These are phyloP conservation scores for Panellus pusillus DNA, from an alignment of 768 basidiomycete genomes.

Conservation along the genomic window DNA sequence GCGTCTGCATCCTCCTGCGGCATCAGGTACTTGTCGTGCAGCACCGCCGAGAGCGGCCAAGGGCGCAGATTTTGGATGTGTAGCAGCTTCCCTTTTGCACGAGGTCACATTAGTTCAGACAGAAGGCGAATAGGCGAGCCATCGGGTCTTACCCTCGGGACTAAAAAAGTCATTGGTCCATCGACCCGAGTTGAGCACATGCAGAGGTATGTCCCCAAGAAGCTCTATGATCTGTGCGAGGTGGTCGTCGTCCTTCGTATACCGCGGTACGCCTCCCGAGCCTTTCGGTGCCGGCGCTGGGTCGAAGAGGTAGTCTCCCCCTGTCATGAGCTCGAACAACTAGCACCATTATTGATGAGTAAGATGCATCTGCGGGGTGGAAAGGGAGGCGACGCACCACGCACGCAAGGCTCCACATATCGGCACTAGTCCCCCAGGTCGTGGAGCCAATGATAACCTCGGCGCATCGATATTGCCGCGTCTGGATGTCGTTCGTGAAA, in stretches of 20 bases:
- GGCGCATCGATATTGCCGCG: conserved; percentile 94
- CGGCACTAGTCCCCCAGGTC: conserved; percentile 90
- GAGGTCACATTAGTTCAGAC: not conserved
- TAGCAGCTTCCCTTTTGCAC: conserved; percentile 66
- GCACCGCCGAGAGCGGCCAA: conserved; percentile 82
- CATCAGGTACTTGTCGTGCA: conserved; percentile 96
- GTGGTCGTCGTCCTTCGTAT: conserved; percentile 96
- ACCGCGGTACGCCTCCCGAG: conserved; percentile 57
- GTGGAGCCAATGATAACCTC: conserved; percentile 93
- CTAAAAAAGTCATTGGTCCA: conserved; percentile 95
- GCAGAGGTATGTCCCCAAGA: conserved; percentile 83
- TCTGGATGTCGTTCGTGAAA: conserved; percentile 98
- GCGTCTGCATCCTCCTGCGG: conserved; percentile 76
- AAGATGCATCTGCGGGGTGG: not conserved
- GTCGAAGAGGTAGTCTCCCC: conserved; percentile 98
- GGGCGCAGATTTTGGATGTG: conserved; percentile 93
- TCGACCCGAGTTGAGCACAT: conserved; percentile 83
- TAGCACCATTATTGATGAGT: conserved; percentile 27
- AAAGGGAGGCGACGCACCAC: conserved; percentile 57
- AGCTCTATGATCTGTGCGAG: conserved; percentile 98
- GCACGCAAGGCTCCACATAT: conserved; percentile 96
- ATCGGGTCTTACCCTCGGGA: conserved; percentile 66
- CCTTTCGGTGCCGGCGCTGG: conserved; percentile 66
- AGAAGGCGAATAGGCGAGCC: not conserved
- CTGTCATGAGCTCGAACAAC: conserved; percentile 94